Evolutionary conservation across 2,329 filamentous ascomycete species (phyloP).

Genomic region (Triangularia verruculosa): DNA sequence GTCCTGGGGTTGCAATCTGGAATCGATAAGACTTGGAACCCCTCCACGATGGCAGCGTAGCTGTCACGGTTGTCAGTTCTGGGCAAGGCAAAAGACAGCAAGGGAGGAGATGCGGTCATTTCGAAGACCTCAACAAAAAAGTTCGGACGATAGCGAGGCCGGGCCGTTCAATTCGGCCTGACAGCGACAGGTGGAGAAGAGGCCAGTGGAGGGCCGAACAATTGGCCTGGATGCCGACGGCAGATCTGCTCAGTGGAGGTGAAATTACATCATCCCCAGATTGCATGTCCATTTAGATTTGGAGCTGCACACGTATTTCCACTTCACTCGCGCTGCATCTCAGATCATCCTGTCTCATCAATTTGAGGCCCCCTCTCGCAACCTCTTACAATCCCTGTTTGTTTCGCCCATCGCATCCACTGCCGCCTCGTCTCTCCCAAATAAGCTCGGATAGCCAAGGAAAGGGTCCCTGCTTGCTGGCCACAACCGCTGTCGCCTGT

Average conservation of each 20-base stretch:
- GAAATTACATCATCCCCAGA: constrained; percentile 9
- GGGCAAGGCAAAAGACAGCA: background rate
- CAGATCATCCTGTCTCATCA: background rate
- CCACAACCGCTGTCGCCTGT: too few species aligned
- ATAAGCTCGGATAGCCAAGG: constrained; percentile 7
- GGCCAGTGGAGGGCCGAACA: background rate
- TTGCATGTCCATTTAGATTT: background rate
- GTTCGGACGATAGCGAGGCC: background rate
- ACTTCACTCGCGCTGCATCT: background rate
- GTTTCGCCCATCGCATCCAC: constrained; percentile 4
- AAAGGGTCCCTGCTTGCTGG: constrained; percentile 14
- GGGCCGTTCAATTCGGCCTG: background rate
- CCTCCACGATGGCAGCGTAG: background rate
- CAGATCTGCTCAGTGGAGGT: constrained; percentile 9
- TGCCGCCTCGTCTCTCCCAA: constrained; percentile 9
- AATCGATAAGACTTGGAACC: background rate
- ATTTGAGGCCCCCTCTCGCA: background rate
- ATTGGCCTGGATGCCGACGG: constrained; percentile 1
- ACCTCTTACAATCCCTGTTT: background rate
- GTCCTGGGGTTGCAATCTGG: background rate
- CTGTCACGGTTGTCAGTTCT: background rate
- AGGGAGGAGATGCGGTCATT: background rate
- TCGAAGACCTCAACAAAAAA: background rate
- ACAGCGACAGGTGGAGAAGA: background rate
- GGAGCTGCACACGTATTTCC: background rate